Evolutionary conservation across 768 basidiomycete genomes (phyloP).

Genomic region (Agaricus blazei): DNA sequence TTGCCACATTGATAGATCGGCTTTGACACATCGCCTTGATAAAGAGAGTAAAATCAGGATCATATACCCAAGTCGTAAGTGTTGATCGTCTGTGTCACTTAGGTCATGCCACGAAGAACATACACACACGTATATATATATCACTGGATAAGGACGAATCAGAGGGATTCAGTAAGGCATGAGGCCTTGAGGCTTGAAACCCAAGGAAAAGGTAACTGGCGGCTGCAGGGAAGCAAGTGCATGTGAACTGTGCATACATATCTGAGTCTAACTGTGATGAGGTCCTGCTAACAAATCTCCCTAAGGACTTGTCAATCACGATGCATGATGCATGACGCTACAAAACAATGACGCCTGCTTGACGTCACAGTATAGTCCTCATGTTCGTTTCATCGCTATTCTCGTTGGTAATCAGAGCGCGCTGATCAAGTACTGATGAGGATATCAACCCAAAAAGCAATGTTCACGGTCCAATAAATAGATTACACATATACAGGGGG

Average conservation of each 20-base stretch:
- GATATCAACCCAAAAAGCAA: background rate
- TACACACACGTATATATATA: background rate
- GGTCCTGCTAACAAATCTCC: background rate
- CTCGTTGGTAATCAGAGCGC: background rate
- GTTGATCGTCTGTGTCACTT: too few species aligned
- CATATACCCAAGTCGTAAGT: too few species aligned
- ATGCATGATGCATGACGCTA: background rate
- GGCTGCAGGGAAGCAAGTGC: background rate
- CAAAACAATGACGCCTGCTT: background rate
- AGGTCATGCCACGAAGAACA: too few species aligned
- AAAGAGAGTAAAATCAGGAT: too few species aligned
- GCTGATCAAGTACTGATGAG: background rate
- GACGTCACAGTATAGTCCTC: constrained; percentile 1
- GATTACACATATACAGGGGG: background rate
- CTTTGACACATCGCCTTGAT: background rate
- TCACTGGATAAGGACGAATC: background rate
- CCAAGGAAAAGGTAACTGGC: background rate
- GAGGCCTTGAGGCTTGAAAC: background rate
- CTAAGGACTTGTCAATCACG: background rate
- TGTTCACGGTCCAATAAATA: constrained; percentile 3
- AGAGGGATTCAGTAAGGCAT: background rate
- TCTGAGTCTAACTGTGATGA: background rate
- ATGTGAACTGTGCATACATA: background rate
- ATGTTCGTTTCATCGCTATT: background rate
- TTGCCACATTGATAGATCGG: too few species aligned